Percentiles rank a stretch among this genome's conserved stretches.
These are phyloP conservation scores for Stellera chamaejasme DNA, from an alignment of 345 rosid genomes.

Conservation along the genomic window DNA sequence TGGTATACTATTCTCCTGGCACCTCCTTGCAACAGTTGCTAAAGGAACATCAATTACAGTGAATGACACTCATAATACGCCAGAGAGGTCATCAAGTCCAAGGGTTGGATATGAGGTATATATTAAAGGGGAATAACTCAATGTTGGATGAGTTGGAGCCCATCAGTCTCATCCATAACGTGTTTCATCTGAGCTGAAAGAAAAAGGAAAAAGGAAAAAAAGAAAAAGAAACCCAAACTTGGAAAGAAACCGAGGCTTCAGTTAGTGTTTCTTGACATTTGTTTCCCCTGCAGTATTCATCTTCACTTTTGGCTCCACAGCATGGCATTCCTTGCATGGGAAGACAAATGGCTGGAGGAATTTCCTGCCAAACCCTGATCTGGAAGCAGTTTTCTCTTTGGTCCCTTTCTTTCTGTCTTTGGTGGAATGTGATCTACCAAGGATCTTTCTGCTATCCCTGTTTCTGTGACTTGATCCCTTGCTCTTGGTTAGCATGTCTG, in stretches of 20 bases:
- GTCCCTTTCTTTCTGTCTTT: conserved; percentile 20
- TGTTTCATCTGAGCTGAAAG: background rate
- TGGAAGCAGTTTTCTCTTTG: conserved; percentile 9
- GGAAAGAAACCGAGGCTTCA: background rate
- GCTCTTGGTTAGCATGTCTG: conserved; percentile 8
- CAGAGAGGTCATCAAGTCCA: too few species aligned
- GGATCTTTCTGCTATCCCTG: background rate
- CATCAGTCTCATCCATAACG: background rate
- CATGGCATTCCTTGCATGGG: conserved; percentile 37
- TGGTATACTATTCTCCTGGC: too few species aligned
- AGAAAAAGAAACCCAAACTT: background rate
- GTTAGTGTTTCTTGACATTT: conserved; percentile 7
- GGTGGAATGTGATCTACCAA: conserved; percentile 8
- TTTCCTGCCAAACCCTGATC: conserved; percentile 20
- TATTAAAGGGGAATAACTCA: conserved; percentile 7
- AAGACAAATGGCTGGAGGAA: conserved; percentile 23
- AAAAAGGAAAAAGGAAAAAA: too few species aligned
- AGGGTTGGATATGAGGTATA: background rate
- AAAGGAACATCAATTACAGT: too few species aligned
- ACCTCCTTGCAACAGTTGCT: too few species aligned
- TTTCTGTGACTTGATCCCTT: conserved; percentile 5
- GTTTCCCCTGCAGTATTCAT: background rate
- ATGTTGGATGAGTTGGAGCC: conserved; percentile 3
- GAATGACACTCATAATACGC: too few species aligned
- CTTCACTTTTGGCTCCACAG: conserved; percentile 17